These are phyloP conservation scores for Coemansia sp. DNA, from an alignment of 192 early-diverging fungal genomes.

Conservation along the genomic window DNA sequence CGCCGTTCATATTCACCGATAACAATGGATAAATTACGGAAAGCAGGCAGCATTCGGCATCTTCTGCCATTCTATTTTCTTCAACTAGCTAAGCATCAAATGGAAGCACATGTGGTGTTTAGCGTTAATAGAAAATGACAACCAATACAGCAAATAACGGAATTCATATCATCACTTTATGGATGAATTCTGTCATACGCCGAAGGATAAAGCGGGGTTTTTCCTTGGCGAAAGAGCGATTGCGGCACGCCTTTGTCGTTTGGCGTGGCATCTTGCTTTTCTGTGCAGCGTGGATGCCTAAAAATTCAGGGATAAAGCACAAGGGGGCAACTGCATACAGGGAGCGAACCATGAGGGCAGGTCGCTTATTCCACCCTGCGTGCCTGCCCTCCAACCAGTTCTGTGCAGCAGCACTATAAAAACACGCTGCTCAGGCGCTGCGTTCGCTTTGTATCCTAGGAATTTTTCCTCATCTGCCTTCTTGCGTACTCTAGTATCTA, in stretches of 20 bases:
- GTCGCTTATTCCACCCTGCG: conserved; percentile 4
- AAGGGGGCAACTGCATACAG: conserved; percentile 8
- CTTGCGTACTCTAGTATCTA: not conserved
- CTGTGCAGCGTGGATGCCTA: not conserved
- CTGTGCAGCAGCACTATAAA: conserved; percentile 9
- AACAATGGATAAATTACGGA: not conserved
- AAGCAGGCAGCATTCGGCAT: not conserved
- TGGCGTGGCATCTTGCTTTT: not conserved
- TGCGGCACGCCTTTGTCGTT: not conserved
- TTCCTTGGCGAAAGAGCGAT: not conserved
- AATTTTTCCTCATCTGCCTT: not conserved
- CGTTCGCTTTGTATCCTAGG: not conserved
- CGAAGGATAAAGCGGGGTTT: conserved; percentile 2
- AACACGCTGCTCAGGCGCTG: not conserved
- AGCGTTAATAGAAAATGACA: conserved; percentile 1
- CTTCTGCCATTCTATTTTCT: not conserved
- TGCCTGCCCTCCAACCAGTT: conserved; percentile 4
- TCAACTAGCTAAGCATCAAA: not conserved
- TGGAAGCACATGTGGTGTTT: not conserved
- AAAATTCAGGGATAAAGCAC: not conserved
- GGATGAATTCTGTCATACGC: conserved; percentile 2
- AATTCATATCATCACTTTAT: not conserved
- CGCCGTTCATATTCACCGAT: not conserved
- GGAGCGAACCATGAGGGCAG: conserved; percentile 6
- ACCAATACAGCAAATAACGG: not conserved